These are phyloP conservation scores for Acanthamoeba triangularis DNA, from an alignment of 208 protist genomes.

Conservation along the genomic window DNA sequence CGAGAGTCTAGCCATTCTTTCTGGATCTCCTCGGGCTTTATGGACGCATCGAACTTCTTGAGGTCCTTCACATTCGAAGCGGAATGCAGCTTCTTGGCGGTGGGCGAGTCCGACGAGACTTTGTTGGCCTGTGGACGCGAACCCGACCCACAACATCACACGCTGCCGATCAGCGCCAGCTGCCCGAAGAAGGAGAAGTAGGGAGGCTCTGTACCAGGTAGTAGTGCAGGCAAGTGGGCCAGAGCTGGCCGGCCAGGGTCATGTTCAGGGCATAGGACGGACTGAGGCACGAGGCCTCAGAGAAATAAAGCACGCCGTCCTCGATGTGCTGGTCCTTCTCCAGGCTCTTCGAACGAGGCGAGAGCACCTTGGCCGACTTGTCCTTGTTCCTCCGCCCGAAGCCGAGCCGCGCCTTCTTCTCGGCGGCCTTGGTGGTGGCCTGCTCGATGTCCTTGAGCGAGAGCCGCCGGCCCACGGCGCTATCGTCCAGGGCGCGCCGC, in stretches of 20 bases:
- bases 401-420: not conserved
- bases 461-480: not conserved
- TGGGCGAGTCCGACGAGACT: not conserved
- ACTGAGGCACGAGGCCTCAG: not conserved
- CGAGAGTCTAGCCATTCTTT: not conserved
- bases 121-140: not conserved
- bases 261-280: not conserved
- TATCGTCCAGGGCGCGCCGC: not conserved
- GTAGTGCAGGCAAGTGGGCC: conserved; percentile 29
- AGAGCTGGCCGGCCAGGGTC: not conserved
- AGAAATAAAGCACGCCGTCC: not conserved
- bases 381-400: not conserved
- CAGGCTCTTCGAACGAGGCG: not conserved
- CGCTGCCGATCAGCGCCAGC: not conserved
- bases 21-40: not conserved
- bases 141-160: too few species aligned
- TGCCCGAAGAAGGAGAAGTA: not conserved
- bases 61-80: not conserved
- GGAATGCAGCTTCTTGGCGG: not conserved
- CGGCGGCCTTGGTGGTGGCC: not conserved
- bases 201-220: not conserved
- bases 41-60: not conserved
- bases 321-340: not conserved
- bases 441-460: not conserved
- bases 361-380: not conserved